Evolutionary conservation across 805 yeast genomes (phyloP).

Genomic region (Monosporozyma solicola): DNA sequence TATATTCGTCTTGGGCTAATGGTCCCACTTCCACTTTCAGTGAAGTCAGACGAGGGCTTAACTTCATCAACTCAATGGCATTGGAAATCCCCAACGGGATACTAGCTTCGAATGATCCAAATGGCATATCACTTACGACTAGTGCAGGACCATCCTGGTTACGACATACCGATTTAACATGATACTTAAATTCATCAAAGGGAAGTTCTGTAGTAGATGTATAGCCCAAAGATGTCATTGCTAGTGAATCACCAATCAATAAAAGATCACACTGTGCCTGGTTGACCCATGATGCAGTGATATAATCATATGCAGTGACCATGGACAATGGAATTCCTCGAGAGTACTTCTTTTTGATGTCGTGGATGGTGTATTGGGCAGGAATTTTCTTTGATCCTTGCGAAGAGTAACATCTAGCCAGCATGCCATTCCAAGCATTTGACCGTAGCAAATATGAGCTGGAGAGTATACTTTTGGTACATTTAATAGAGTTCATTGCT

Average conservation of each 20-base stretch:
- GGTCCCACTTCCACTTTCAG: constrained; percentile 73
- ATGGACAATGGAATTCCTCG: constrained; percentile 37
- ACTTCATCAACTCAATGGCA: constrained; percentile 40
- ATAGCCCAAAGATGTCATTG: constrained; percentile 86
- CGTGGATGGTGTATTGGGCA: constrained; percentile 25
- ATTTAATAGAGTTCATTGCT: background rate
- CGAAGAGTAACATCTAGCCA: constrained; percentile 4
- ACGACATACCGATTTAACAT: constrained; percentile 65
- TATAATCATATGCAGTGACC: constrained; percentile 84
- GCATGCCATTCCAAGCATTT: background rate
- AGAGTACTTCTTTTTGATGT: constrained; percentile 30
- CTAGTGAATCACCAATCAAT: constrained; percentile 84
- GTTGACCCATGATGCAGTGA: constrained; percentile 65
- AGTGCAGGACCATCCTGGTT: constrained; percentile 43
- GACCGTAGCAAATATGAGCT: background rate
- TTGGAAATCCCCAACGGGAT: constrained; percentile 59
- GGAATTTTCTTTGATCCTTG: background rate
- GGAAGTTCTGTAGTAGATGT: constrained; percentile 64
- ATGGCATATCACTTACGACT: constrained; percentile 79
- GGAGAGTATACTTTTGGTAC: background rate
- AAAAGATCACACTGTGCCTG: constrained; percentile 57
- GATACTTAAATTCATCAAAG: constrained; percentile 71
- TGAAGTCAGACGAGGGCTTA: constrained; percentile 21
- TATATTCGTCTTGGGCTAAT: constrained; percentile 32
- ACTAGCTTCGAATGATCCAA: constrained; percentile 71